Conservation (phyloP, 78 protist species). For the Salpingoeca rosetta region DNA sequence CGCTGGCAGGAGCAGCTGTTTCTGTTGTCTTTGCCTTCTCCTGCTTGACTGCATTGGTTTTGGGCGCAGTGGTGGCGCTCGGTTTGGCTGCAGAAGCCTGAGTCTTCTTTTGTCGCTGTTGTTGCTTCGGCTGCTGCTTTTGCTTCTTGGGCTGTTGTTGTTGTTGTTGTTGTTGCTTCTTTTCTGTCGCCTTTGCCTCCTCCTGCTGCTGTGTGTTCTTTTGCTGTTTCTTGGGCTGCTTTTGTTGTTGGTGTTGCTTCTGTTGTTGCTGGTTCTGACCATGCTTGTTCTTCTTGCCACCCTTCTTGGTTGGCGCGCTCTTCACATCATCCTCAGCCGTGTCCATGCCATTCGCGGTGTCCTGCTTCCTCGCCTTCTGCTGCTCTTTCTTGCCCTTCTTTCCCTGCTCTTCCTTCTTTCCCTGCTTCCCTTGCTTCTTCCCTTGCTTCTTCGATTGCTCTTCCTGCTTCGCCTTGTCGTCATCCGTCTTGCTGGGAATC, state of each 20-base stretch:
- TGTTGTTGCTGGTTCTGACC: no score
- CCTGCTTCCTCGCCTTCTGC: neutral
- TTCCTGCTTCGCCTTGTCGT: neutral
- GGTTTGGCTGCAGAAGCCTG: no score
- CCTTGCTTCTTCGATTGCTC: neutral
- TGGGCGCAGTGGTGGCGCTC: no score
- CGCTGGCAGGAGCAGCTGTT: neutral
- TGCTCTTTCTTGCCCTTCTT: neutral
- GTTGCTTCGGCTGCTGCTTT: no score
- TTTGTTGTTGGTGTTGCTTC: no score
- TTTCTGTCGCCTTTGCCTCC: no score
- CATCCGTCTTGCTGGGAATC: neutral
- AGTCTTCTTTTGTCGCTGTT: no score
- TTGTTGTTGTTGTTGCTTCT: no score
- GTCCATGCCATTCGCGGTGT: neutral
- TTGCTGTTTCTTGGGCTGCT: neutral
- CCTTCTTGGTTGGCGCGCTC: neutral
- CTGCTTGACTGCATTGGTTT: no score
- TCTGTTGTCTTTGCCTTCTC: neutral
- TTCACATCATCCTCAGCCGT: neutral
- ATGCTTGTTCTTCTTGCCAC: neutral
- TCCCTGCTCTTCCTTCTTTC: neutral
- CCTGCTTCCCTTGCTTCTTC: neutral
- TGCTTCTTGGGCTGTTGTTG: no score
- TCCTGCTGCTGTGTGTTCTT: neutral